These are phyloP conservation scores for Diospyros lotus DNA, from an alignment of 148 eudicot genomes.

Conservation along the genomic window DNA sequence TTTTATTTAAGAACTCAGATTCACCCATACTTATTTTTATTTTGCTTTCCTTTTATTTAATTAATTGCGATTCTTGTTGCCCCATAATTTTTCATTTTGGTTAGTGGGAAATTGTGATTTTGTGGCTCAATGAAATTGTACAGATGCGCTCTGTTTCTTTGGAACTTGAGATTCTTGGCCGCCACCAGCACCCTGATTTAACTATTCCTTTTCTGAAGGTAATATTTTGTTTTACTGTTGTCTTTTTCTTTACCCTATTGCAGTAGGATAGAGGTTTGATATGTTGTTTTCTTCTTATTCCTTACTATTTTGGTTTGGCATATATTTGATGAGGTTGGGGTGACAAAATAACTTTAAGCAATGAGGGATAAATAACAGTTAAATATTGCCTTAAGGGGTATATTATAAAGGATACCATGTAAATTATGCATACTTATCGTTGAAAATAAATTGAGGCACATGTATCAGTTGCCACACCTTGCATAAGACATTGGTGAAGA, in stretches of 20 bases:
- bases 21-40: conserved; percentile 3
- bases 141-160: conserved; percentile 82
- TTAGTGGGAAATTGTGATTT: neutral
- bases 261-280: neutral
- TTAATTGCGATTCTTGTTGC: neutral
- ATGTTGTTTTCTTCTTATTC: neutral
- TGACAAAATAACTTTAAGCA: neutral
- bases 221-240: neutral
- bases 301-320: neutral
- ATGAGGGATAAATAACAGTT: neutral
- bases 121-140: conserved; percentile 16
- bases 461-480: neutral
- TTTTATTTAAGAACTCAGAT: neutral
- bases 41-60: neutral
- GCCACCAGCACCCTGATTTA: conserved; percentile 85
- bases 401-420: too few relatives aligned
- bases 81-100: neutral
- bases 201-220: conserved; percentile 82
- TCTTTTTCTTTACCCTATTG: neutral
- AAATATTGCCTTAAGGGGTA: neutral
- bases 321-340: neutral
- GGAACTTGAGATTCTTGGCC: conserved; percentile 93
- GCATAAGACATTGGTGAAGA: neutral
- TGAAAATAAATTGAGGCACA: neutral
- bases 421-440: neutral